These are phyloP conservation scores for Pseudozyma hubeiensis DNA, from an alignment of 1,284 basidiomycete species.

Conservation along the genomic window DNA sequence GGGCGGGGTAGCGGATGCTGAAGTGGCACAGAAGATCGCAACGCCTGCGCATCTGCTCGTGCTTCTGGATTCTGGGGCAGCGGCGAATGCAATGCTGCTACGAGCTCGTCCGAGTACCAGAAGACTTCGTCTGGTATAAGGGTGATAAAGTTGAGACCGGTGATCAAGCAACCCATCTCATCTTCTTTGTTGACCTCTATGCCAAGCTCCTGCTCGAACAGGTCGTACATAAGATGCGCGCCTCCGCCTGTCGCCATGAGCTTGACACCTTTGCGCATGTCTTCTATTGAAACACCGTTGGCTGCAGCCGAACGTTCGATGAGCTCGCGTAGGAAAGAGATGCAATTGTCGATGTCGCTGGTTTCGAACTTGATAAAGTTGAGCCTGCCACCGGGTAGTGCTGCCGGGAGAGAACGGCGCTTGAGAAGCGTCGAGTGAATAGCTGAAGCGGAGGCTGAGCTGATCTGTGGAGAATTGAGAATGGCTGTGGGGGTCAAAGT, in stretches of 20 bases:
- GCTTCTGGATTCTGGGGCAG: constrained; percentile 48
- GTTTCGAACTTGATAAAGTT: constrained; percentile 99
- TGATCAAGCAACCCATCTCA: constrained; percentile 98
- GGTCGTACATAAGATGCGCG: constrained; percentile 90
- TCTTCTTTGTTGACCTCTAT: constrained; percentile 90
- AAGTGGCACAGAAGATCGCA: constrained; percentile 43
- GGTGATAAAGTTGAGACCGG: constrained; percentile 95
- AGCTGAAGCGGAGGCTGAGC: constrained; percentile 43
- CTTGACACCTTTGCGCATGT: constrained; percentile 93
- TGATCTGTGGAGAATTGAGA: constrained; percentile 31
- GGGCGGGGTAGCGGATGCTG: constrained; percentile 80
- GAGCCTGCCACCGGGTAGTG: constrained; percentile 84
- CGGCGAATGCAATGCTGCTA: constrained; percentile 69
- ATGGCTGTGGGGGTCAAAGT: constrained; percentile 62
- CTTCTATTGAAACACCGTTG: constrained; percentile 87
- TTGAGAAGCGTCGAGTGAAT: constrained; percentile 59
- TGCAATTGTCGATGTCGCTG: constrained; percentile 81
- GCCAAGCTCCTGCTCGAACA: constrained; percentile 79
- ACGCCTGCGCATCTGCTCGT: constrained; percentile 44
- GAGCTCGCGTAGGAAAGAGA: constrained; percentile 86
- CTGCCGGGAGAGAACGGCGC: constrained; percentile 60
- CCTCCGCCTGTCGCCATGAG: constrained; percentile 99
- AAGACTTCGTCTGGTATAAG: constrained; percentile 98
- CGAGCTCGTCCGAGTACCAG: constrained; percentile 97
- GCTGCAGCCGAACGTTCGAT: constrained; percentile 86